Percentiles rank a stretch among this genome's conserved stretches.
These are phyloP conservation scores for Phoma sp. DNA, from an alignment of 2,329 filamentous ascomycete genomes.

Conservation along the genomic window DNA sequence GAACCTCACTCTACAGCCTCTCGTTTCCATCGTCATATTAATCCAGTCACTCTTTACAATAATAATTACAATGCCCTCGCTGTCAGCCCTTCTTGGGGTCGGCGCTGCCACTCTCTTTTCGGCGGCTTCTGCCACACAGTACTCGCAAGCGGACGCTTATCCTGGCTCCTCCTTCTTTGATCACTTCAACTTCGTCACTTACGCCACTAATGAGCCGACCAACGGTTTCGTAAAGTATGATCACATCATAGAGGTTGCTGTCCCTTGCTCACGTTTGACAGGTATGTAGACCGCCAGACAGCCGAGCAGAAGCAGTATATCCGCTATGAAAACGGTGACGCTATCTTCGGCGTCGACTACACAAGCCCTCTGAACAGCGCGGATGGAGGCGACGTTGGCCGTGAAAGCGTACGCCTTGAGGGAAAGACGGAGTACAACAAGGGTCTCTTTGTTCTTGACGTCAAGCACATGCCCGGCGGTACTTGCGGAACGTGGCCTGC, in stretches of 20 bases:
- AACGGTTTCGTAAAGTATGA: slow-evolving; percentile 37
- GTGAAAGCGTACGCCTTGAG: slow-evolving; percentile 40
- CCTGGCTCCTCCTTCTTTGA: slow-evolving; percentile 31
- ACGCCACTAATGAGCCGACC: slow-evolving; percentile 22
- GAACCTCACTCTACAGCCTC: slow-evolving; percentile 30
- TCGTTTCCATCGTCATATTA: slow-evolving; percentile 25
- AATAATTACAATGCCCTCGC: slow-evolving; percentile 34
- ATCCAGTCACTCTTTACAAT: slow-evolving; percentile 31
- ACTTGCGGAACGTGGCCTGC: slow-evolving; percentile 44
- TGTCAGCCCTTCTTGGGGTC: slow-evolving; percentile 34
- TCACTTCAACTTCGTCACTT: slow-evolving; percentile 34
- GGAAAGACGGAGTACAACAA: slow-evolving; percentile 34
- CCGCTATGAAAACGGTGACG: slow-evolving; percentile 16
- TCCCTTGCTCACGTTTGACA: not conserved
- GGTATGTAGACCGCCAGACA: slow-evolving; percentile 9
- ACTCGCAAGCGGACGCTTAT: slow-evolving; percentile 25
- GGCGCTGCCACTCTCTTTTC: slow-evolving; percentile 31
- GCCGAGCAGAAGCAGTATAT: slow-evolving; percentile 12
- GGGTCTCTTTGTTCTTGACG: slow-evolving; percentile 41
- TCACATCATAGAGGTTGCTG: slow-evolving; percentile 1
- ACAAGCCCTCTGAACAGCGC: slow-evolving; percentile 28
- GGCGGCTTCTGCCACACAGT: slow-evolving; percentile 28
- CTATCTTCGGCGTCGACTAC: slow-evolving; percentile 53
- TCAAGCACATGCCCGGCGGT: slow-evolving; percentile 40
- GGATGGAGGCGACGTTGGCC: slow-evolving; percentile 26